Evolutionary conservation across 805 yeast genomes (phyloP).

Genomic region (Saccharomycopsis amapae): DNA sequence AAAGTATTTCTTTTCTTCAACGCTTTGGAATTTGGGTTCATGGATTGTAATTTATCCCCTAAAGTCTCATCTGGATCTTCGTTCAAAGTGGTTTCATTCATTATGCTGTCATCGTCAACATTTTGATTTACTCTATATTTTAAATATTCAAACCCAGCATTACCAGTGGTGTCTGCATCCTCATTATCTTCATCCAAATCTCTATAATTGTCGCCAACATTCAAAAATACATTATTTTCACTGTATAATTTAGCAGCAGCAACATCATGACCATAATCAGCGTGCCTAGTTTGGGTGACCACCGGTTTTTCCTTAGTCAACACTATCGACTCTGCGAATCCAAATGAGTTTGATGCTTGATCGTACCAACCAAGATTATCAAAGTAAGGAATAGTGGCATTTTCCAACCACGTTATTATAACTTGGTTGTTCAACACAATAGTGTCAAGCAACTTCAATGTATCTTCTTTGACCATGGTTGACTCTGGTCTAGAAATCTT

Average conservation of each 20-base stretch:
- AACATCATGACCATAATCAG: slow-evolving; percentile 34
- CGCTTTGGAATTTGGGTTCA: slow-evolving; percentile 27
- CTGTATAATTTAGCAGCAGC: slow-evolving; percentile 50
- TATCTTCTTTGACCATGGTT: slow-evolving; percentile 23
- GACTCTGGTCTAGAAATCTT: slow-evolving; percentile 39
- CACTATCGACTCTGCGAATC: slow-evolving; percentile 1
- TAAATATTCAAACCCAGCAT: neutral
- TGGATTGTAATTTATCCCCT: slow-evolving; percentile 41
- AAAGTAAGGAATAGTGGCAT: slow-evolving; percentile 48
- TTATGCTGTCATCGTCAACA: slow-evolving; percentile 35
- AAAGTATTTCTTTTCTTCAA: slow-evolving; percentile 10
- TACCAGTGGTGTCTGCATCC: slow-evolving; percentile 21
- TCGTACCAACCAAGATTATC: slow-evolving; percentile 51
- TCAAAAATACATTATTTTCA: slow-evolving; percentile 42
- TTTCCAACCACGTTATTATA: slow-evolving; percentile 55
- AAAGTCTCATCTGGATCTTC: slow-evolving; percentile 38
- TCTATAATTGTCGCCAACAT: slow-evolving; percentile 56
- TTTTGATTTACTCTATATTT: slow-evolving; percentile 26
- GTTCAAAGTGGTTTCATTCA: slow-evolving; percentile 3
- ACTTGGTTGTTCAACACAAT: slow-evolving; percentile 31
- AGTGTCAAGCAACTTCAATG: slow-evolving; percentile 28
- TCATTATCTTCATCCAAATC: slow-evolving; percentile 45
- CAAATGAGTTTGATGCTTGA: slow-evolving; percentile 21
- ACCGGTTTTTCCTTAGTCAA: slow-evolving; percentile 9
- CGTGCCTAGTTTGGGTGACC: slow-evolving; percentile 1